Conservation (phyloP, 805 yeast genomes). For the Monosporozyma unispora region DNA sequence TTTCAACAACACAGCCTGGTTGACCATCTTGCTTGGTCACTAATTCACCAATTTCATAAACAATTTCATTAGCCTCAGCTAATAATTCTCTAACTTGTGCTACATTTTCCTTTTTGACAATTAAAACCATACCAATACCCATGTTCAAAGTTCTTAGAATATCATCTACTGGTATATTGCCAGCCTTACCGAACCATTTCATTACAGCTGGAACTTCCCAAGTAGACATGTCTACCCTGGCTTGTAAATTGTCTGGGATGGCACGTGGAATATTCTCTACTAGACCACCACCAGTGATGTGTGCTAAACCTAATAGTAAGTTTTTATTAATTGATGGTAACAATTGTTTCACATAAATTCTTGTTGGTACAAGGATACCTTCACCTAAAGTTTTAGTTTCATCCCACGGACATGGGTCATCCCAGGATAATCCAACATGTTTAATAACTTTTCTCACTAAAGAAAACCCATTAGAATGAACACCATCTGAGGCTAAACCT, state of each 20-base stretch:
- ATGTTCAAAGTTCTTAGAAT: conserved; percentile 84
- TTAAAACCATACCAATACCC: conserved; percentile 94
- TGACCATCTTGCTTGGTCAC: conserved; percentile 38
- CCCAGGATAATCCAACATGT: conserved; percentile 59
- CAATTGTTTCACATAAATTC: conserved; percentile 87
- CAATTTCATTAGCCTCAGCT: conserved; percentile 61
- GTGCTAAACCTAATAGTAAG: conserved; percentile 79
- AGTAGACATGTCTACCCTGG: conserved; percentile 62
- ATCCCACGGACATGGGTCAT: conserved; percentile 81
- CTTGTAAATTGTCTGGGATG: conserved; percentile 70
- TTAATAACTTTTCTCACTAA: conserved; percentile 88
- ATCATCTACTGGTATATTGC: conserved; percentile 80
- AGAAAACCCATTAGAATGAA: conserved; percentile 95
- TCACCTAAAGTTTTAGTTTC: conserved; percentile 65
- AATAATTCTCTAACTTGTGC: conserved; percentile 45
- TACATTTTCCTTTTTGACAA: conserved; percentile 65
- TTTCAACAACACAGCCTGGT: conserved; percentile 55
- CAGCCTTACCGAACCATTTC: conserved; percentile 88
- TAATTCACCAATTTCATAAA: conserved; percentile 59
- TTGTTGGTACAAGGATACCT: conserved; percentile 81
- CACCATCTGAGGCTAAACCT: conserved; percentile 86
- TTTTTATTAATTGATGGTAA: conserved; percentile 62
- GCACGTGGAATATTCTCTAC: conserved; percentile 96
- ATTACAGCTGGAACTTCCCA: conserved; percentile 88
- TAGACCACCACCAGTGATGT: conserved; percentile 97